These are phyloP conservation scores for Penicillium vulpinum DNA, from an alignment of 2,329 filamentous ascomycete genomes.

Conservation along the genomic window DNA sequence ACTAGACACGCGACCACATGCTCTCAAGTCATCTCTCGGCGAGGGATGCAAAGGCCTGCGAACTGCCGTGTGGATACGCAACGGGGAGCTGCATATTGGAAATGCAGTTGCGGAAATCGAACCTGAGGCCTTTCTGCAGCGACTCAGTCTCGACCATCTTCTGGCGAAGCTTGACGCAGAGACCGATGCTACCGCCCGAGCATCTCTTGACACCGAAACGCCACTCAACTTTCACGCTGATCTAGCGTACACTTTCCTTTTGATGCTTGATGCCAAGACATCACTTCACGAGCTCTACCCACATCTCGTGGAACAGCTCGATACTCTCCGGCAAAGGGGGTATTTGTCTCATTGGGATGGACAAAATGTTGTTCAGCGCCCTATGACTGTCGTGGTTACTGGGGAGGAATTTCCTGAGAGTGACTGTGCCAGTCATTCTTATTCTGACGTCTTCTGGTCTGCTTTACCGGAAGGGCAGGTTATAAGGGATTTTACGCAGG, in stretches of 20 bases:
- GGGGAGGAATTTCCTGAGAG: conserved; percentile 8
- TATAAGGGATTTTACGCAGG: conserved; percentile 1
- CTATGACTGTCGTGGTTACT: conserved; percentile 28
- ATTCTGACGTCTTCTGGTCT: conserved; percentile 18
- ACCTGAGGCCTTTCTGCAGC: conserved; percentile 15
- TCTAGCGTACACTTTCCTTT: conserved; percentile 18
- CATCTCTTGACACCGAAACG: not conserved
- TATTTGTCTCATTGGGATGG: conserved; percentile 28
- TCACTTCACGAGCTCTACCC: conserved; percentile 18
- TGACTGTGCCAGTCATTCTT: conserved; percentile 6
- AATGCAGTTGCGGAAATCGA: conserved; percentile 9
- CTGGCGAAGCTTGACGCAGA: conserved; percentile 10
- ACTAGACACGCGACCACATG: conserved; percentile 18
- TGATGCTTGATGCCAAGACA: conserved; percentile 28
- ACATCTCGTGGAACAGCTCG: conserved; percentile 20
- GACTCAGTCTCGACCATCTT: conserved; percentile 26
- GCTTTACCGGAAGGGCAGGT: not conserved
- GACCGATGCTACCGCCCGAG: conserved; percentile 7
- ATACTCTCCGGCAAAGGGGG: conserved; percentile 19
- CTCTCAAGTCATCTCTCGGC: conserved; percentile 22
- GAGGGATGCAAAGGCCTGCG: conserved; percentile 30
- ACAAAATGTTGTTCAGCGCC: conserved; percentile 17
- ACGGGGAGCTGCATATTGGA: conserved; percentile 25
- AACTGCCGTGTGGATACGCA: conserved; percentile 28
- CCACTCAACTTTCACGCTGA: conserved; percentile 6